Conservation (phyloP, 139 green algal species). For the Edaphochlamys debaryana region DNA sequence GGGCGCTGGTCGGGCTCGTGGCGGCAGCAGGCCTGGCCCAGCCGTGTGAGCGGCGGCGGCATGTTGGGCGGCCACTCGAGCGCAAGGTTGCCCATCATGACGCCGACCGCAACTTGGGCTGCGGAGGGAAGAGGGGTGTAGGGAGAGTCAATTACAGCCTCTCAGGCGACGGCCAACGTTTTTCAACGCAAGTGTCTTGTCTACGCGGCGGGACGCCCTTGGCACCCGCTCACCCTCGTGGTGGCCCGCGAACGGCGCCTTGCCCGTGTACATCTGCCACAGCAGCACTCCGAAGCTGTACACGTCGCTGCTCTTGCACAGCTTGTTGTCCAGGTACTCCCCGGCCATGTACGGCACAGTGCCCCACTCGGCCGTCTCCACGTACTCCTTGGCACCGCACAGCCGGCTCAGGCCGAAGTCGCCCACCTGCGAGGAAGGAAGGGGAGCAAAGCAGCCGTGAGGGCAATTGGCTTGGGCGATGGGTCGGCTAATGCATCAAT, state of each 20-base stretch:
- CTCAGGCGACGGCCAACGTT: too few species aligned
- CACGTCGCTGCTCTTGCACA: constrained; percentile 12
- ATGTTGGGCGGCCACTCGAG: constrained; percentile 30
- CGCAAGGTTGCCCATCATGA: constrained; percentile 20
- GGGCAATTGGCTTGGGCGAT: too few species aligned
- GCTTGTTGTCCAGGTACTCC: constrained; percentile 40
- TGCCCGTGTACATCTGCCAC: constrained; percentile 44
- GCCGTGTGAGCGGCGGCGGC: constrained; percentile 18
- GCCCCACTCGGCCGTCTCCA: constrained; percentile 8
- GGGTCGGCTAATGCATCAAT: too few species aligned
- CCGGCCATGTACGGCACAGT: constrained; percentile 41
- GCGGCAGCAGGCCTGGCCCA: constrained; percentile 29
- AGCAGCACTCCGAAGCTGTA: constrained; percentile 39
- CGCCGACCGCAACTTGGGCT: constrained; percentile 39
- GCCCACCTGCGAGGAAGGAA: constrained; percentile 15
- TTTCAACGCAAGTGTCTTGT: too few species aligned
- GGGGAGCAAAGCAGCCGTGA: background rate
- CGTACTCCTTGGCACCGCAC: background rate
- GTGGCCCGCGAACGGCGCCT: constrained; percentile 26
- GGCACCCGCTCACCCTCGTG: constrained; percentile 11
- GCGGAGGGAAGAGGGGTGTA: background rate
- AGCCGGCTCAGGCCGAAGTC: constrained; percentile 35
- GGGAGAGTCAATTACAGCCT: background rate
- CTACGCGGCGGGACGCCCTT: too few species aligned
- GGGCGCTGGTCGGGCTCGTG: constrained; percentile 11